A percentile compares a stretch with the other conserved stretches of the same genome.
Evolutionary conservation across 2,329 filamentous ascomycete genomes (phyloP).

Genomic region (Fusarium pseudonygamai): DNA sequence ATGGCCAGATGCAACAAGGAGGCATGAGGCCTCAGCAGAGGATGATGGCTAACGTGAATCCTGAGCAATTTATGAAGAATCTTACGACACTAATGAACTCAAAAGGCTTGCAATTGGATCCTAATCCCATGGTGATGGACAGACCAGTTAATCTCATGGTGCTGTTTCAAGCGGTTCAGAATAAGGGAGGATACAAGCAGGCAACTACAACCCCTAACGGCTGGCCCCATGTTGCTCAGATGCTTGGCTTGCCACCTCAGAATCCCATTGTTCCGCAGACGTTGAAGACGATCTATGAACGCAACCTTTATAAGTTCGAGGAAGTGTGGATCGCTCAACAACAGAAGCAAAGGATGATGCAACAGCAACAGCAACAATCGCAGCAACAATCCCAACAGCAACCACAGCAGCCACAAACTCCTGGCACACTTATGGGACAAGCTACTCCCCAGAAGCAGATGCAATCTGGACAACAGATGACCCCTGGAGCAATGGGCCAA

Average conservation of each 20-base stretch:
- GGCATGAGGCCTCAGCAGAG: constrained; percentile 62
- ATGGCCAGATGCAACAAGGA: constrained; percentile 64
- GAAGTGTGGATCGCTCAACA: constrained; percentile 69
- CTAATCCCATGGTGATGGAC: constrained; percentile 77
- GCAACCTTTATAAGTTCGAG: constrained; percentile 81
- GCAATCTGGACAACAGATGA: constrained; percentile 46
- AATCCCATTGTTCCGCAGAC: constrained; percentile 74
- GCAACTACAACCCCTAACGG: constrained; percentile 74
- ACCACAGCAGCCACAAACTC: constrained; percentile 49
- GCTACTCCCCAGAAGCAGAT: constrained; percentile 49
- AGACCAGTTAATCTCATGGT: constrained; percentile 78
- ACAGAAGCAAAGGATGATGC: constrained; percentile 61
- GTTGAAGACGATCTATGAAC: constrained; percentile 77
- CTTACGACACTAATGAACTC: constrained; percentile 81
- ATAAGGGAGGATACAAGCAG: constrained; percentile 81
- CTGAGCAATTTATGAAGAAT: constrained; percentile 79
- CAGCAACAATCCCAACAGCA: constrained; percentile 51
- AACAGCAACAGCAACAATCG: constrained; percentile 56
- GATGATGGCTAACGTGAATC: constrained; percentile 57
- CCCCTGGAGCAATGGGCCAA: constrained; percentile 52
- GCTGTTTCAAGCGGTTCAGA: constrained; percentile 77
- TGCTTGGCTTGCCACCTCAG: constrained; percentile 71
- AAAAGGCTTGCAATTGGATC: constrained; percentile 77
- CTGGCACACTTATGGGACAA: constrained; percentile 40
- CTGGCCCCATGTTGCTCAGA: constrained; percentile 78